phyloP scores from a whole-genome alignment of 441 rosid species.

The Populus hybrid region DNA sequence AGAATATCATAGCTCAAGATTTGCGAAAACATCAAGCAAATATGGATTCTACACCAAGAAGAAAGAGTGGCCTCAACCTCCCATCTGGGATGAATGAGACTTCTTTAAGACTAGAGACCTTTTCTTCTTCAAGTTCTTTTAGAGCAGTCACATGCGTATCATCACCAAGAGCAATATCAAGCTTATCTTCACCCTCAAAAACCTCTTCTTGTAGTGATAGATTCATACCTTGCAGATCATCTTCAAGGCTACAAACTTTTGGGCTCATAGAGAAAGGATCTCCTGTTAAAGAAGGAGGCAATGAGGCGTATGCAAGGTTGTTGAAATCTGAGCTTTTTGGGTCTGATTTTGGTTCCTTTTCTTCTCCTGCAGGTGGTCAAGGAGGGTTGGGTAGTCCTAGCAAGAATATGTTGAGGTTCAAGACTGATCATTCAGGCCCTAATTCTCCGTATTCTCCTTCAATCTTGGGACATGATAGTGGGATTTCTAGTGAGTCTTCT shows the following conservation, averaged over 20 bases:
- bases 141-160: constrained; percentile 54
- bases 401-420: constrained; percentile 84
- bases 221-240: constrained; percentile 97
- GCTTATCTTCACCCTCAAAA: constrained; percentile 74
- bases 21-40: not conserved
- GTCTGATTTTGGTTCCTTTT: constrained; percentile 77
- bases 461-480: constrained; percentile 59
- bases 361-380: constrained; percentile 89
- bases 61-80: constrained; percentile 78
- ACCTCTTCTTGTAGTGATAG: constrained; percentile 80
- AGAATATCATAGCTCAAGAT: not conserved
- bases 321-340: constrained; percentile 91
- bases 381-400: constrained; percentile 64
- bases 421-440: constrained; percentile 73
- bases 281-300: constrained; percentile 93
- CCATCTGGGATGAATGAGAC: constrained; percentile 90
- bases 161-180: constrained; percentile 71
- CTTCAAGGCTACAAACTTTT: constrained; percentile 89
- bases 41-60: constrained; percentile 69
- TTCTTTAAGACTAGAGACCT: constrained; percentile 58
- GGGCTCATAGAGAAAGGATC: constrained; percentile 74
- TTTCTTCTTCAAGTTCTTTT: constrained; percentile 48
- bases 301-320: constrained; percentile 73
- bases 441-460: constrained; percentile 87
- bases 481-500: constrained; percentile 56